Conservation (phyloP, 129 eudicot genomes). For the Silybum marianum region DNA sequence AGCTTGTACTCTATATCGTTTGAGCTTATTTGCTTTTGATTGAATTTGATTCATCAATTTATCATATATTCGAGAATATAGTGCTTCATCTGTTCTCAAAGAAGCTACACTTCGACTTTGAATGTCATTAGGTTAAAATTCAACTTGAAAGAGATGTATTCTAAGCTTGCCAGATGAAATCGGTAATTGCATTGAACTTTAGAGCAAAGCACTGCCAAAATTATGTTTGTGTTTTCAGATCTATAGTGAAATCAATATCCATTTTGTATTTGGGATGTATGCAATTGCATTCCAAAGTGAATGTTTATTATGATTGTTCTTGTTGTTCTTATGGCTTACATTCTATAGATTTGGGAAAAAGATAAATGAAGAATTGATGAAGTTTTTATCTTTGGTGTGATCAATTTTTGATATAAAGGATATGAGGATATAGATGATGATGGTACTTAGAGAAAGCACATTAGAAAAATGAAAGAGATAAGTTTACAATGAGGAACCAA, state of each 20-base stretch:
- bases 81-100: neutral
- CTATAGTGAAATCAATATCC: neutral
- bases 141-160: neutral
- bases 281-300: neutral
- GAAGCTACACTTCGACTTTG: neutral
- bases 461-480: neutral
- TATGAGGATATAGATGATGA: neutral
- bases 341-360: neutral
- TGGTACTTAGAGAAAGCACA: neutral
- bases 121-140: slow-evolving; percentile 3
- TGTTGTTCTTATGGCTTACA: neutral
- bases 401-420: neutral
- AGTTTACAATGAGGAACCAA: neutral
- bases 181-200: neutral
- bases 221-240: neutral
- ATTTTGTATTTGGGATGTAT: neutral
- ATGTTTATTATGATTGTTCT: slow-evolving; percentile 10
- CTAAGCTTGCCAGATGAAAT: neutral
- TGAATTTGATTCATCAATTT: neutral
- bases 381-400: neutral
- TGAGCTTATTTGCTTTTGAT: neutral
- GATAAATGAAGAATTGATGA: slow-evolving; percentile 13
- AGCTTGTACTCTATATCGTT: slow-evolving; percentile 12
- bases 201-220: neutral
- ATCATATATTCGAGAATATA: neutral